phyloP scores from a whole-genome alignment of 768 basidiomycete species.

The Kwoniella newhampshirensis region DNA sequence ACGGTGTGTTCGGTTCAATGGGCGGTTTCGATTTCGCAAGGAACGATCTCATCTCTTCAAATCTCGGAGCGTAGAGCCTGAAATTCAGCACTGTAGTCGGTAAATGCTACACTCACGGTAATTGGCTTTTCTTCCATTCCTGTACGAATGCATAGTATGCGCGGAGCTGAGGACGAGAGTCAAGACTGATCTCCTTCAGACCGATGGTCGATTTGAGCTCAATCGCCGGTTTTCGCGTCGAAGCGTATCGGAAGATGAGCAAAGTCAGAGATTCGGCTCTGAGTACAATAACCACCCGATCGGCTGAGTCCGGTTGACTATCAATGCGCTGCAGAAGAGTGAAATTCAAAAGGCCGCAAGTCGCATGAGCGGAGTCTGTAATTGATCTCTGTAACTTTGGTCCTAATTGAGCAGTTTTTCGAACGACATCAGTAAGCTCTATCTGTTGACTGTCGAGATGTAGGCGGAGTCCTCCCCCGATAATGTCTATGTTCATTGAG shows the following conservation, averaged over 20 bases:
- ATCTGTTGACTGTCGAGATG: constrained; percentile 1
- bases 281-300: constrained; percentile 9
- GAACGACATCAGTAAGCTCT: not conserved
- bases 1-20: not conserved
- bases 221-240: constrained; percentile 3
- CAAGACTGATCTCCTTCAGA: constrained; percentile 20
- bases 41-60: constrained; percentile 4
- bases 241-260: not conserved
- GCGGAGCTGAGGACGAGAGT: constrained; percentile 33
- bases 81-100: not conserved
- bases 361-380: constrained; percentile 3
- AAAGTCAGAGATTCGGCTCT: constrained; percentile 6
- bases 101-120: constrained; percentile 9
- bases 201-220: constrained; percentile 20
- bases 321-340: constrained; percentile 3
- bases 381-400: not conserved
- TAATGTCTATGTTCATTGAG: constrained; percentile 4
- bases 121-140: constrained; percentile 24
- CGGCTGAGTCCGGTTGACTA: not conserved
- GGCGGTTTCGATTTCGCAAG: constrained; percentile 9
- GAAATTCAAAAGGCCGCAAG: constrained; percentile 1
- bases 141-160: constrained; percentile 32
- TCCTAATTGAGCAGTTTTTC: constrained; percentile 1
- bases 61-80: constrained; percentile 4
- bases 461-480: constrained; percentile 8